Evolutionary conservation across 257 asterid genomes (phyloP), one percentile per base, ranked within the genome.

Genomic region (Coffea eugenioides): DNA sequence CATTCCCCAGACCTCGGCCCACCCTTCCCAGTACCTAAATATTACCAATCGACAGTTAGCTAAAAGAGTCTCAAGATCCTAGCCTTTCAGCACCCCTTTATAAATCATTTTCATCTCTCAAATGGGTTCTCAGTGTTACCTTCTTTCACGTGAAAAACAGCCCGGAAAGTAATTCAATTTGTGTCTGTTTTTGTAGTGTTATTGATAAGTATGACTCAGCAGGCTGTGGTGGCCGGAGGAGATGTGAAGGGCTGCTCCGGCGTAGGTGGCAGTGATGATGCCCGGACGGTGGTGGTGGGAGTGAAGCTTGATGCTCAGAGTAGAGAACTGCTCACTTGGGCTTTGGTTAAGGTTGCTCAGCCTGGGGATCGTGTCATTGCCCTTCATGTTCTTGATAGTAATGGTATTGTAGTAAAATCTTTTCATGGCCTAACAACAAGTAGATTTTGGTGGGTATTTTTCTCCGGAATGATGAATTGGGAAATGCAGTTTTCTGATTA

Each of bases 351-450:
- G 79, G 93, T 94, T 57, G 97, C 97, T 82, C 93, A 88, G 81
- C 81, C 97, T 41, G 99, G 99, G 81, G 98, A 96, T 89, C 91
- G 83, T 34, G 96, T 96, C 82, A 69, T 96, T 87, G 99, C 98
- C 7, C 94, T 96, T 83, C 98, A 96, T 81, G 97, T 96, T 73
- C 93, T 94, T 72, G 61, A 83, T 81, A 90, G 79, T 81, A 91
- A 90, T 82, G 98, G 99, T 93, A 48, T 34, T 54, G 13, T 56
- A 11, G 10, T 11, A 23, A 1, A 21, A 25, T 3, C 5, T 27
- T 52, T 69, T 14, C 72, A 49, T 54, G 31, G 43, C 18, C 34
- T n/a, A 25, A 25, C 21, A n/a, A 25, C 9, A 4, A 2, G 15
- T 41, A 62, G 41, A 13, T 16, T 66, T 69, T 18, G 48, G 34